Evolutionary conservation across 176 grass and related monocot genomes (phyloP).

Genomic region (Triticum aestivum): DNA sequence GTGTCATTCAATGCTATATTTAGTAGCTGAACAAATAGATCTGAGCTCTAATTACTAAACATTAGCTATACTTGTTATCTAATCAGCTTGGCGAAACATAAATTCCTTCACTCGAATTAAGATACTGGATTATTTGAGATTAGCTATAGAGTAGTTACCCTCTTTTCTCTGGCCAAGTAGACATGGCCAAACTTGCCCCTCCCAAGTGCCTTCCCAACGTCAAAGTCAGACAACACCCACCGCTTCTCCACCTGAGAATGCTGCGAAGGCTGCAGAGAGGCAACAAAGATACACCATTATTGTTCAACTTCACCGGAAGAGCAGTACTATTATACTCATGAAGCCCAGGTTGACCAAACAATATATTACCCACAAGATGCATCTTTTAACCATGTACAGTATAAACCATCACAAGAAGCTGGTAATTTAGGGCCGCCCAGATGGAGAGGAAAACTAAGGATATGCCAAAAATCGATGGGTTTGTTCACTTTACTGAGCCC

Average conservation of each 20-base stretch:
- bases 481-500: neutral
- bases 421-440: neutral
- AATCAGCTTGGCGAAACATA: neutral
- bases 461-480: neutral
- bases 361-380: neutral
- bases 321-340: neutral
- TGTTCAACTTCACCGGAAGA: neutral
- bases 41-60: neutral
- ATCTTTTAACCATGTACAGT: constrained; percentile 9
- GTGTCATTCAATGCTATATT: neutral
- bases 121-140: neutral
- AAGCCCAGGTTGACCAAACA: neutral
- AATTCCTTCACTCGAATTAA: neutral
- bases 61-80: neutral
- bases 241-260: constrained; percentile 57
- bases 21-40: neutral
- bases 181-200: constrained; percentile 98
- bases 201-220: constrained; percentile 84
- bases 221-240: constrained; percentile 79
- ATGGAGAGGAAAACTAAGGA: neutral
- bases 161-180: constrained; percentile 88
- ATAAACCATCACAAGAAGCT: neutral
- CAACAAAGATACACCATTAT: neutral
- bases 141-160: constrained; percentile 38
- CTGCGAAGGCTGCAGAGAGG: constrained; percentile 32